phyloP scores from a whole-genome alignment of 1,139 yeast species.

The Blastobotrys proliferans region DNA sequence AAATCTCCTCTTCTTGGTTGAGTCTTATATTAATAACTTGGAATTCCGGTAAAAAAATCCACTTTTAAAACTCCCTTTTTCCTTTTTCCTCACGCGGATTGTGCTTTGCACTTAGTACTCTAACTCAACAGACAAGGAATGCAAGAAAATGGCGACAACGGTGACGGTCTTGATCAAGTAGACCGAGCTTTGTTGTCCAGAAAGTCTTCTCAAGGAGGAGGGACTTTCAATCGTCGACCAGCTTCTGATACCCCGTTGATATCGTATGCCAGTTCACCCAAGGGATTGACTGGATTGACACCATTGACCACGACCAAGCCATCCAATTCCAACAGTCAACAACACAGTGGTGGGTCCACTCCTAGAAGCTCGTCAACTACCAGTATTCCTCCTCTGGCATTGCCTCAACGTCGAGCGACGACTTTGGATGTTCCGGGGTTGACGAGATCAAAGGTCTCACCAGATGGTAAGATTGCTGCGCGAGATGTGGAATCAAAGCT shows the following conservation, averaged over 20 bases:
- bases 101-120: background rate
- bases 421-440: conserved; percentile 92
- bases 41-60: too few relatives aligned
- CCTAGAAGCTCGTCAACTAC: conserved; percentile 19
- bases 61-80: background rate
- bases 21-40: too few relatives aligned
- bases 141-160: conserved; percentile 1
- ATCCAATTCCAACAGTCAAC: background rate
- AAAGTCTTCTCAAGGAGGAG: background rate
- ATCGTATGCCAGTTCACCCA: conserved; percentile 22
- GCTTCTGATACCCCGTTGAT: conserved; percentile 28
- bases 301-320: background rate
- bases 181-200: conserved; percentile 3
- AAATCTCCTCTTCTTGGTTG: too few relatives aligned
- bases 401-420: conserved; percentile 49
- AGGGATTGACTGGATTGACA: conserved; percentile 12
- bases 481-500: conserved; percentile 73
- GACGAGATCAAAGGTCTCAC: conserved; percentile 75
- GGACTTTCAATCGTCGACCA: conserved; percentile 23
- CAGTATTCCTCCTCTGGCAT: conserved; percentile 22
- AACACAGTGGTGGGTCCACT: conserved; percentile 13
- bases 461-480: conserved; percentile 76
- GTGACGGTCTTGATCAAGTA: conserved; percentile 2
- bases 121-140: background rate
- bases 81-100: background rate